phyloP scores from a whole-genome alignment of 345 rosid genomes.

The Leavenworthia alabamica region DNA sequence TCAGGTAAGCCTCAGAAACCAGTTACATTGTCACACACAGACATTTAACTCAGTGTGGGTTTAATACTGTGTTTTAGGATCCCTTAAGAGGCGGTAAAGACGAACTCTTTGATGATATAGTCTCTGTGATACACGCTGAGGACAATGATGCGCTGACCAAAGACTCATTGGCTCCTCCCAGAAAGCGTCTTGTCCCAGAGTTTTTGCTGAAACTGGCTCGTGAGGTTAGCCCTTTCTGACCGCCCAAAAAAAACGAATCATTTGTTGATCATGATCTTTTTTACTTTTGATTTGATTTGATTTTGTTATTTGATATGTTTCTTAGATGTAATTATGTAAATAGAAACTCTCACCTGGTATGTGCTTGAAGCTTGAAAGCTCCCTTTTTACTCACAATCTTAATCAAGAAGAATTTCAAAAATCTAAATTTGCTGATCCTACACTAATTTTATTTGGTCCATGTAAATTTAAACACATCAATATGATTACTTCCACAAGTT shows the following conservation, averaged over 20 bases:
- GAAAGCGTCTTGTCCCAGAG: conserved; percentile 83
- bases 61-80: conserved; percentile 43
- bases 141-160: conserved; percentile 59
- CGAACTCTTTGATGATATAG: conserved; percentile 63
- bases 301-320: conserved; percentile 3
- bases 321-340: background rate
- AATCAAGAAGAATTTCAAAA: background rate
- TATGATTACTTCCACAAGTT: conserved; percentile 2
- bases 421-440: background rate
- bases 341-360: background rate
- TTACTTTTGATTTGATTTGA: background rate
- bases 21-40: background rate
- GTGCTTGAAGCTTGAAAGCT: conserved; percentile 7
- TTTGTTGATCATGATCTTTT: background rate
- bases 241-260: background rate
- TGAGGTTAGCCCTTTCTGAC: conserved; percentile 75
- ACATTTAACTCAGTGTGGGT: background rate
- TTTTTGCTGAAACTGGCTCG: conserved; percentile 59
- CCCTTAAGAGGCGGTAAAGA: conserved; percentile 95
- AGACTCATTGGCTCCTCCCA: conserved; percentile 65
- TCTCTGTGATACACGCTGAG: conserved; percentile 57
- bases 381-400: background rate
- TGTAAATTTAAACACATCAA: conserved; percentile 1
- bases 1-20: conserved; percentile 48
- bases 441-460: background rate